Percentiles rank a stretch among this genome's conserved stretches.
These are phyloP conservation scores for Neonectria sp. DNA, from an alignment of 2,329 filamentous ascomycete genomes.

Conservation along the genomic window DNA sequence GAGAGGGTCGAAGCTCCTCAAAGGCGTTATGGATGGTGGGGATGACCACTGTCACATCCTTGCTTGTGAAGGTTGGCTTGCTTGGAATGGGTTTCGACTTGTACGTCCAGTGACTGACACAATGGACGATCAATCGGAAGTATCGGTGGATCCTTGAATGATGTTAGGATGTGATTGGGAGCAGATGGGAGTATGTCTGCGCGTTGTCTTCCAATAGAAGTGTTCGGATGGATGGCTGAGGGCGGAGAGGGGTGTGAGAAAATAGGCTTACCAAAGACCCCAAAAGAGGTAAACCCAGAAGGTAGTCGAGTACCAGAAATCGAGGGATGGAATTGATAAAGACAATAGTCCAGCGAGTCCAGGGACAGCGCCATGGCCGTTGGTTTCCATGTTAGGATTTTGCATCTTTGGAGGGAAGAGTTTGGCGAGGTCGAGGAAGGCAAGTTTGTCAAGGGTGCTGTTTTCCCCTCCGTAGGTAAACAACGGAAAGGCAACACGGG, in stretches of 20 bases:
- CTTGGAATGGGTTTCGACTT: constrained; percentile 86
- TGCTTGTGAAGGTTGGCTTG: constrained; percentile 82
- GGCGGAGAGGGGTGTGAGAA: constrained; percentile 5
- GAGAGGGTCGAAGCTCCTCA: constrained; percentile 85
- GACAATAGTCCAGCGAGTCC: constrained; percentile 37
- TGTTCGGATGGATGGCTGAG: background rate
- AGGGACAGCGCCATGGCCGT: constrained; percentile 32
- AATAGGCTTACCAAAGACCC: constrained; percentile 62
- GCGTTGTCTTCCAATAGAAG: constrained; percentile 6
- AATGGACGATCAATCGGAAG: constrained; percentile 86
- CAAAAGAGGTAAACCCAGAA: constrained; percentile 64
- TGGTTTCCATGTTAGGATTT: constrained; percentile 33
- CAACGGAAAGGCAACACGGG: constrained; percentile 32
- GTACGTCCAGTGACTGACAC: constrained; percentile 88
- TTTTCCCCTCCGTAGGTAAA: constrained; percentile 33
- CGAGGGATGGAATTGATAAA: constrained; percentile 43
- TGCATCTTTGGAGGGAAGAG: constrained; percentile 40
- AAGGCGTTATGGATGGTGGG: constrained; percentile 92
- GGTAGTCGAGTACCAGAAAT: constrained; percentile 59
- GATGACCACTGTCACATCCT: constrained; percentile 94
- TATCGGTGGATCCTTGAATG: constrained; percentile 85
- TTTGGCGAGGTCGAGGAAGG: constrained; percentile 34
- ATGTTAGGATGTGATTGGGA: constrained; percentile 36
- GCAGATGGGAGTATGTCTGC: constrained; percentile 8
- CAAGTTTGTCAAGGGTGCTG: constrained; percentile 36